A percentile compares a stretch with the other conserved stretches of the same genome.
Conservation (phyloP, 2,329 filamentous ascomycete species). For the Aspergillus candidus region DNA sequence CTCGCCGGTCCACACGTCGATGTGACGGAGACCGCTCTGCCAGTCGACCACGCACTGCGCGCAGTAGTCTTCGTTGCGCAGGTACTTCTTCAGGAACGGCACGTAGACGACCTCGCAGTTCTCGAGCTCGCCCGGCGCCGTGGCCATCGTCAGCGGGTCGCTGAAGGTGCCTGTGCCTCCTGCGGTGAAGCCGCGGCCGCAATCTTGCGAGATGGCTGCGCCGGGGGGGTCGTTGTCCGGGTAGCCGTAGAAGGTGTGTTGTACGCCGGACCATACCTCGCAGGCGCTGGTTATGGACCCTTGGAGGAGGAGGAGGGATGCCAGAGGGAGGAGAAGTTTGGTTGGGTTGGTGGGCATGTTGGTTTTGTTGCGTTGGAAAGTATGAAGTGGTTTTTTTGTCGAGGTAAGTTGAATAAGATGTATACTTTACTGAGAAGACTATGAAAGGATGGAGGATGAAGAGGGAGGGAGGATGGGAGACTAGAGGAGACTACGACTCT, state of each 20-base stretch:
- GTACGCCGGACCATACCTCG: no score
- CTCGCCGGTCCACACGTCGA: constrained; percentile 38
- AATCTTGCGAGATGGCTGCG: constrained; percentile 32
- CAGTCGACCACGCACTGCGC: constrained; percentile 27
- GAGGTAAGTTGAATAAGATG: no score
- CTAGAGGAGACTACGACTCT: no score
- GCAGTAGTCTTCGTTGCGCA: constrained; percentile 34
- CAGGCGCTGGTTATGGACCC: no score
- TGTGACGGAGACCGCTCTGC: constrained; percentile 21
- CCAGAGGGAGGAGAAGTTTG: no score
- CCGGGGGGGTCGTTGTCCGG: constrained; percentile 38
- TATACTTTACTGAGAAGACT: no score
- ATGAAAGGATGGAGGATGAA: no score
- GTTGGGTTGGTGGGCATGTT: no score
- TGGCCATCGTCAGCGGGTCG: constrained; percentile 42
- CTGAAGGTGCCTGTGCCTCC: constrained; percentile 40
- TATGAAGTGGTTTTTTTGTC: no score
- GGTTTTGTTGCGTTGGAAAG: no score
- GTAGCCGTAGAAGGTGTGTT: constrained; percentile 37
- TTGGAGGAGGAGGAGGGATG: no score
- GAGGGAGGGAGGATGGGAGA: no score
- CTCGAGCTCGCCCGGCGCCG: constrained; percentile 35
- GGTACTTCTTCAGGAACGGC: constrained; percentile 43
- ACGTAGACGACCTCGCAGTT: constrained; percentile 42
- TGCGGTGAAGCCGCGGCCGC: constrained; percentile 31